These are phyloP conservation scores for Phytopythium delawarense DNA, from an alignment of 352 stramenopile genomes.

Conservation along the genomic window DNA sequence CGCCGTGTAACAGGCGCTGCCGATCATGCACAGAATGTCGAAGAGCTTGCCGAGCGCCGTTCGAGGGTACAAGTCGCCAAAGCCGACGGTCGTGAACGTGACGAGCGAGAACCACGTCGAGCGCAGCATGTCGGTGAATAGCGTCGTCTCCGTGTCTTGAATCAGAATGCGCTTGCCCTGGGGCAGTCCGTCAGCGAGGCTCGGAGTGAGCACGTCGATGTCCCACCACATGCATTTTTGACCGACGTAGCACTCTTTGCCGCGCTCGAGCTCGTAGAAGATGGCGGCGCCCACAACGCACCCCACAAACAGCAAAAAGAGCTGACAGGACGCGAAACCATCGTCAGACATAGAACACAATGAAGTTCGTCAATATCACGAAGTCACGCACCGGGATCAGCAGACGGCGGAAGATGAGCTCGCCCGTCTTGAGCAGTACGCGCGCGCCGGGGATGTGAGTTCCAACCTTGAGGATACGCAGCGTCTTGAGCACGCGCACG, in stretches of 20 bases:
- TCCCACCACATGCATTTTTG: conserved; percentile 30
- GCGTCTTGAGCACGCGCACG: conserved; percentile 36
- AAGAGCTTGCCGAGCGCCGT: conserved; percentile 38
- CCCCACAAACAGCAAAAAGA: conserved; percentile 51
- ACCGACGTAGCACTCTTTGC: conserved; percentile 33
- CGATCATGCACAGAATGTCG: conserved; percentile 43
- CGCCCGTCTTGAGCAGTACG: conserved; percentile 31
- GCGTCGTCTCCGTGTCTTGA: conserved; percentile 27
- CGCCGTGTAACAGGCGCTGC: conserved; percentile 52
- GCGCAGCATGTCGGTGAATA: conserved; percentile 39
- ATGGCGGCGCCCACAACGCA: conserved; percentile 33
- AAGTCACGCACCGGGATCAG: conserved; percentile 31
- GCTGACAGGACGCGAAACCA: conserved; percentile 11
- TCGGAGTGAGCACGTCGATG: conserved; percentile 33
- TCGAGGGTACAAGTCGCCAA: conserved; percentile 38
- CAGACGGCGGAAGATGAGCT: conserved; percentile 24
- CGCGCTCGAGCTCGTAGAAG: conserved; percentile 48
- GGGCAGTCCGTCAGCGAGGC: conserved; percentile 20
- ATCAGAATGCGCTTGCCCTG: conserved; percentile 33
- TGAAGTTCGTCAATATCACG: neutral
- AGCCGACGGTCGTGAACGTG: conserved; percentile 50
- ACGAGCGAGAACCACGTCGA: conserved; percentile 47
- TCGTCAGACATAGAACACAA: neutral
- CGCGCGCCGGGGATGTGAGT: conserved; percentile 33
- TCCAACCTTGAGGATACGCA: conserved; percentile 45